Conservation (phyloP, 495 filamentous ascomycete genomes). For the Penicillium bialowiezense region DNA sequence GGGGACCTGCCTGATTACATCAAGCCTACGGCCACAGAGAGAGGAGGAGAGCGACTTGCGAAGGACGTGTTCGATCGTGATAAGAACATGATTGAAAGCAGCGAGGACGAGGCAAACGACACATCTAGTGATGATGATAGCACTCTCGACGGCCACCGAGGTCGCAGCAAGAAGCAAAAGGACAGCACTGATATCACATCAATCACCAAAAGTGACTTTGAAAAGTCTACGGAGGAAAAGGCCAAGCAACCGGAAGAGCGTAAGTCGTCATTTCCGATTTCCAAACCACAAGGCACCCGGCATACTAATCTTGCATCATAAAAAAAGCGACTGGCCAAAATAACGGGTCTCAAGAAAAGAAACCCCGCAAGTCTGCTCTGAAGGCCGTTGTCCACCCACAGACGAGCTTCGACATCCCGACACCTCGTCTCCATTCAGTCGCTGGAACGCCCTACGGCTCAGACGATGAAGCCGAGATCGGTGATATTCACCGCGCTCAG, state of each 20-base stretch:
- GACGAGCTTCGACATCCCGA: conserved; percentile 67
- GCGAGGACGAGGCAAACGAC: conserved; percentile 47
- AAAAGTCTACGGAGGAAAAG: conserved; percentile 14
- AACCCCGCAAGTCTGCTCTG: conserved; percentile 35
- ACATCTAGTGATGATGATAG: conserved; percentile 50
- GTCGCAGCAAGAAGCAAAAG: conserved; percentile 28
- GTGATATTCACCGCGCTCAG: conserved; percentile 82
- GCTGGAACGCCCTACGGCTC: conserved; percentile 77
- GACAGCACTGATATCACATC: conserved; percentile 16
- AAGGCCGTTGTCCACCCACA: conserved; percentile 74
- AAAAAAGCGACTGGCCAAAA: conserved; percentile 5
- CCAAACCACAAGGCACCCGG: not conserved
- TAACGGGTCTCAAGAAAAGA: conserved; percentile 14
- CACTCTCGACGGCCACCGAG: conserved; percentile 31
- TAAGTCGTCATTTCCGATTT: conserved; percentile 51
- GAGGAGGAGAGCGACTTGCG: conserved; percentile 57
- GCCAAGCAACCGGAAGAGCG: conserved; percentile 55
- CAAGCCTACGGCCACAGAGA: conserved; percentile 30
- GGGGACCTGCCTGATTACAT: conserved; percentile 52
- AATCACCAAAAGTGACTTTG: conserved; percentile 19
- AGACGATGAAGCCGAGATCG: conserved; percentile 80
- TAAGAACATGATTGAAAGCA: conserved; percentile 47
- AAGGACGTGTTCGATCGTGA: conserved; percentile 72
- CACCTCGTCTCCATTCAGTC: conserved; percentile 52
- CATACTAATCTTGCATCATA: conserved; percentile 2